Evolutionary conservation across 139 green algal genomes (phyloP), one percentile per base, ranked within the genome.

Genomic region (Auxenochlorella pyrenoidosa): DNA sequence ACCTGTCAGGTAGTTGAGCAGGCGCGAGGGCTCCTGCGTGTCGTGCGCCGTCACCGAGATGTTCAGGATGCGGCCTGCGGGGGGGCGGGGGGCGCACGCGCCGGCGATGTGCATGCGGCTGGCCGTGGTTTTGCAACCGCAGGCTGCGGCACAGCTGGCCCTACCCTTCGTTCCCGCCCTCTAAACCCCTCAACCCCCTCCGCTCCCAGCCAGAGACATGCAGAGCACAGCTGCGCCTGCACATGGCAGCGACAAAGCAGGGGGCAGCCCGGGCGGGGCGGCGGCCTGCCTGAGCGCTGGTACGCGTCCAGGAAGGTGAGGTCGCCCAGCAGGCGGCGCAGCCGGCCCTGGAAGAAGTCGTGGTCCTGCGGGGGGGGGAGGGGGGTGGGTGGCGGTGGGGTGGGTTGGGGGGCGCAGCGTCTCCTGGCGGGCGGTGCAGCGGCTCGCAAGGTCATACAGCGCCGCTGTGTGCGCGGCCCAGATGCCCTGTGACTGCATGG

Each of bases 1-100:
- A 79, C 72, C 47, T 41, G 95, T 98, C 44, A 99, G 93, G 91
- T 99, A 98, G 91, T 99, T 99, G 59, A 98, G 93, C 72, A 99
- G 90, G 28, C 95, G 90, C 6, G 95, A 91, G n/a, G 96, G 97
- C 92, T 99, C 97, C 83, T 98, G 95, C n/a, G 93, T 97, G 91
- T 98, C 95, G 0, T 94, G 95, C 6, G 97, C 92, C 47, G 85
- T 95, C 26, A 99, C 96, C 16, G 93, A 94, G 12, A 99, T 95
- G 91, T 98, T 98, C 68, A 99, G 94, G 68, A 99, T 95, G 88
- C 96, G 95, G 28, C 97, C 82, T 79, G 82, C 63, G 38, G 24
- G 58, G 40, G 32, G 77, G 8, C 47, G 8, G 10, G 47, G 47
- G 47, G 47, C 47, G 47, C 47, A 54, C 47, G 10, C n/a, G n/a